Evolutionary conservation across 2,329 filamentous ascomycete species (phyloP).

Genomic region (Cladosporium phlei): DNA sequence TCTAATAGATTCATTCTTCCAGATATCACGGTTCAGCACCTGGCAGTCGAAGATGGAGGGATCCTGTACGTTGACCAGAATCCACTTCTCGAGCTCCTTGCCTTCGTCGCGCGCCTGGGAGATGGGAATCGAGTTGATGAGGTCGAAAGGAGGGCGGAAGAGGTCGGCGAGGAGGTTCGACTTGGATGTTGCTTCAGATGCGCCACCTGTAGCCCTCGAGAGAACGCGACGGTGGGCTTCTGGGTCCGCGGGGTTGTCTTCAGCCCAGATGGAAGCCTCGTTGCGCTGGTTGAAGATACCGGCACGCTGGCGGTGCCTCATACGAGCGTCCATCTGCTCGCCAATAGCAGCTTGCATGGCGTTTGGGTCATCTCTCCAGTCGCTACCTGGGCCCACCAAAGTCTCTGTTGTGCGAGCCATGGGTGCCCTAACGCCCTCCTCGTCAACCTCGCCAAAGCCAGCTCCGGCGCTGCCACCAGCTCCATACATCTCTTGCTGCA

Average conservation of each 20-base stretch:
- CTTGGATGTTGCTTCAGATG: slow-evolving; percentile 63
- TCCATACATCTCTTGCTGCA: slow-evolving; percentile 89
- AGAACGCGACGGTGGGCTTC: slow-evolving; percentile 50
- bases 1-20: slow-evolving; percentile 78
- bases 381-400: slow-evolving; percentile 67
- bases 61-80: slow-evolving; percentile 93
- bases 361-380: slow-evolving; percentile 49
- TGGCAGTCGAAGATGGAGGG: slow-evolving; percentile 92
- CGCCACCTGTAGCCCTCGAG: slow-evolving; percentile 59
- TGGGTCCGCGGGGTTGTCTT: slow-evolving; percentile 46
- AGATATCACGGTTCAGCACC: slow-evolving; percentile 86
- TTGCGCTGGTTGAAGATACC: slow-evolving; percentile 68
- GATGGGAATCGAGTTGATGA: slow-evolving; percentile 78
- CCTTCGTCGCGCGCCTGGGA: slow-evolving; percentile 79
- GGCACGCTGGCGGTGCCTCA: slow-evolving; percentile 14
- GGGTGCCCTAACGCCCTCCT: slow-evolving; percentile 74
- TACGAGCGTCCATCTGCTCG: slow-evolving; percentile 52
- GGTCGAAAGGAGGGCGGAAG: slow-evolving; percentile 84
- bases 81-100: slow-evolving; percentile 86
- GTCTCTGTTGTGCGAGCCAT: slow-evolving; percentile 90
- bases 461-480: slow-evolving; percentile 41
- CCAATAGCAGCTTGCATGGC: slow-evolving; percentile 59
- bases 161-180: slow-evolving; percentile 80
- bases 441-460: slow-evolving; percentile 35
- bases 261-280: slow-evolving; percentile 53